Conservation (phyloP, 2,329 filamentous ascomycete species). For the Dothideomycetidae sp. region DNA sequence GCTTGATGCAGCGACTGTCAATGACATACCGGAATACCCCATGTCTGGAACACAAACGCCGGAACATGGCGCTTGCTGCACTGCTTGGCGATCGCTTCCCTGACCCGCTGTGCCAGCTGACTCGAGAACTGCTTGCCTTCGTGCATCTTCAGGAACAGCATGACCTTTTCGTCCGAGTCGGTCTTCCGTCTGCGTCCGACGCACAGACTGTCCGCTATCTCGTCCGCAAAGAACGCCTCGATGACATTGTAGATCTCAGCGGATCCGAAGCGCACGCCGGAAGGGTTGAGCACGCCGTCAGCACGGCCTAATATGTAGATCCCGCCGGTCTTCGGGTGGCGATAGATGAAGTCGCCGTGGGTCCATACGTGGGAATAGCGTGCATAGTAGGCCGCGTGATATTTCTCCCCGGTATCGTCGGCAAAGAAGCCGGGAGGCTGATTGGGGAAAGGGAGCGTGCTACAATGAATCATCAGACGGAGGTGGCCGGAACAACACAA, state of each 20-base stretch:
- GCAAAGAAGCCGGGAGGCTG: constrained; percentile 45
- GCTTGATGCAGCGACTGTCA: background rate
- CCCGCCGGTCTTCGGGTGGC: constrained; percentile 53
- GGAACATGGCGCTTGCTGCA: constrained; percentile 64
- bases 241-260: constrained; percentile 68
- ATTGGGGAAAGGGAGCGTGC: constrained; percentile 56
- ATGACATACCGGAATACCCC: constrained; percentile 58
- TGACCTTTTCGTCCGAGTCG: constrained; percentile 43
- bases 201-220: constrained; percentile 59
- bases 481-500: background rate
- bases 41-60: constrained; percentile 63
- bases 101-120: constrained; percentile 44
- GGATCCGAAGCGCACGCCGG: constrained; percentile 63
- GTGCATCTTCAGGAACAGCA: constrained; percentile 47
- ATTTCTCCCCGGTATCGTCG: constrained; percentile 28
- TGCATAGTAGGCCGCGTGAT: constrained; percentile 33
- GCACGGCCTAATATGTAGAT: constrained; percentile 54
- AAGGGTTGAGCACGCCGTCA: constrained; percentile 69
- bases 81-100: constrained; percentile 49
- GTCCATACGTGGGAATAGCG: constrained; percentile 52
- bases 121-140: constrained; percentile 42
- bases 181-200: constrained; percentile 58
- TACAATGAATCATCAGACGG: background rate
- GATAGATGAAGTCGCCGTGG: constrained; percentile 64
- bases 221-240: constrained; percentile 48